These are phyloP conservation scores for Talaromyces sp. DNA, from an alignment of 2,329 filamentous ascomycete genomes.

Conservation along the genomic window DNA sequence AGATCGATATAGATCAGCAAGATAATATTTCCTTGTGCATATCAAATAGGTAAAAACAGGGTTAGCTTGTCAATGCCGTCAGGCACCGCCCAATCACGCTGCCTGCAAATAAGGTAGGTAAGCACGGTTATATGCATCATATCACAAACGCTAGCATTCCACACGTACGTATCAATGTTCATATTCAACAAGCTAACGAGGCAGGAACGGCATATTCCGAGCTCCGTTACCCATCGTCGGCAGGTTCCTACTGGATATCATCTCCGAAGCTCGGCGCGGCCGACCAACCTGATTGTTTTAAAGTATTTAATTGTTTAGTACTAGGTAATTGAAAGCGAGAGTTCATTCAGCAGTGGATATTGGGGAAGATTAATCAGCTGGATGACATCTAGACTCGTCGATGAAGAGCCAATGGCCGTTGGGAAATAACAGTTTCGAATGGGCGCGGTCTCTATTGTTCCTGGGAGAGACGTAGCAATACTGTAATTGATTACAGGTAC, in stretches of 20 bases:
- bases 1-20: not conserved
- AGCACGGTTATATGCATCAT: not conserved
- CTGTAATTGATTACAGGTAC: not conserved
- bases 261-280: conserved; percentile 5
- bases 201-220: not conserved
- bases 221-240: not conserved
- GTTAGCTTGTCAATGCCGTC: not conserved
- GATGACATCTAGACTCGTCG: not conserved
- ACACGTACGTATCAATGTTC: not conserved
- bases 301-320: not conserved
- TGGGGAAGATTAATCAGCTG: not conserved
- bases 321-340: too few relatives aligned
- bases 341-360: not conserved
- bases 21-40: not conserved
- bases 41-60: not conserved
- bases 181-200: too few relatives aligned
- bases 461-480: not conserved
- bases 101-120: not conserved
- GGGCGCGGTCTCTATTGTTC: not conserved
- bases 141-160: not conserved
- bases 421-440: not conserved
- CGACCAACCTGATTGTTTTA: not conserved
- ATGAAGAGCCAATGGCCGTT: not conserved
- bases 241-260: not conserved
- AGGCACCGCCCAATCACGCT: not conserved